Evolutionary conservation across 768 basidiomycete genomes (phyloP), one percentile per base, ranked within the genome.

Genomic region (Boletus subparvulus): DNA sequence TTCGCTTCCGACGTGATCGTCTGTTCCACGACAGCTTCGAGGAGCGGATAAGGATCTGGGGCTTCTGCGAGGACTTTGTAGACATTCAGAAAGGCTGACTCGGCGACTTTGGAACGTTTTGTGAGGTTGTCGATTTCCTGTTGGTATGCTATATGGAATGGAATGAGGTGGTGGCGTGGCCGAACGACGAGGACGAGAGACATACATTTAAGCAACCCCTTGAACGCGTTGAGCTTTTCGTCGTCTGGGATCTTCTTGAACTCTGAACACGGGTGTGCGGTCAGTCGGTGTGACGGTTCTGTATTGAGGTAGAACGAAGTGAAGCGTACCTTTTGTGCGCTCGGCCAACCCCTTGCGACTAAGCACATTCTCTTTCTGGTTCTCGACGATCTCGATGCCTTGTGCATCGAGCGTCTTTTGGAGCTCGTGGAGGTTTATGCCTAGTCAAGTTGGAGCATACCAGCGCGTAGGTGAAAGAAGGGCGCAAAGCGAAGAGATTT

Each of bases 51-150:
- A 16, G 97, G 97, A 70, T 99, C 97, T 0, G 96, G 97, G 3
- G 92, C 96, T 67, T 99, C 97, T 0, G 96, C 94, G 9, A 99
- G 75, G 21, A 96, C 84, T 70, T 98, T 98, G 80, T 98, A 98
- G 19, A 95, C 88, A 64, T 87, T 92, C n/a, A 98, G 78, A 74
- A 99, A 98, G 1, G 94, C 92, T 65, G 90, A 95, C 78, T 99
- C 97, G 11, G 94, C 90, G 24, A 83, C 74, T 69, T 98, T 98
- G 39, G 88, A 92, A 10, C 97, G 88, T 63, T 92, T 90, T 0
- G 96, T 98, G 61, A 99, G 84, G 67, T 78, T 88, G 77, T 99
- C 97, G 55, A 99, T 98, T 75, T 98, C 97, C 4, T 87, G 83
- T 74, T 98, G 96, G 77, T 98, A 98, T 1, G 94, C 94, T 94